Base-by-base conservation (phyloP, 2,329 filamentous ascomycete genomes). In the Ascochyta koolunga region DNA sequence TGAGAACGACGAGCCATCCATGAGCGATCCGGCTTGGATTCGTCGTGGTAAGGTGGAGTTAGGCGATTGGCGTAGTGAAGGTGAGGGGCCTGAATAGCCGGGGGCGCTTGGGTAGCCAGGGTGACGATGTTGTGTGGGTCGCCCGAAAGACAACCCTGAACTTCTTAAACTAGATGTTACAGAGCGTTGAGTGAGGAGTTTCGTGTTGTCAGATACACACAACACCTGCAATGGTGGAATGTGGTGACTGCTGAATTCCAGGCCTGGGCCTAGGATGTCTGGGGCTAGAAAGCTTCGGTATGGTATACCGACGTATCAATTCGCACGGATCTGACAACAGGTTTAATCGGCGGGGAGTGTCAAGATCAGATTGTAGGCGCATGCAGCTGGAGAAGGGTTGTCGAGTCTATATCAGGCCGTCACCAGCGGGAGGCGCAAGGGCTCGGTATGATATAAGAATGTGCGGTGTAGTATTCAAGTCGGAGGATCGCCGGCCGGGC, bases 81-180 rank as follows among this genome's bases (percentile, higher is more conserved):
- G 66, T 72, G 67, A 46, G 66, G 59, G 54, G 65, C 61, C 50
- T 65, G 66, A 45, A 75, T 52, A 47, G 71, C 66, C 61, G 72
- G 70, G 55, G 75, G 68, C 24, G 67, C 68, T 67, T 73, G 71
- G 51, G 73, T 65, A 70, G 73, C 73, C 73, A 76, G 69, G 42
- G 55, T 75, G 73, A 71, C 47, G n/a, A 36, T 37, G 24, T 37
- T 54, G 42, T 45, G 21, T 42, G 51, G 51, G 36, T 36, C 46
- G 51, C n/a, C 51, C 46, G 27, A 31, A 54, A 37, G 51, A 54
- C 51, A 54, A 54, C 51, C 51, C 51, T 43, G 13, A 38, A 25
- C 29, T n/a, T 43, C 11, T 39, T 6, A 27, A 16, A 16, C 29
- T 32, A 24, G 15, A 13, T 2, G n/a, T 29, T 33, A n/a, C 21